Evolutionary conservation across 352 stramenopile genomes (phyloP).

Genomic region (Pythium aquatile): DNA sequence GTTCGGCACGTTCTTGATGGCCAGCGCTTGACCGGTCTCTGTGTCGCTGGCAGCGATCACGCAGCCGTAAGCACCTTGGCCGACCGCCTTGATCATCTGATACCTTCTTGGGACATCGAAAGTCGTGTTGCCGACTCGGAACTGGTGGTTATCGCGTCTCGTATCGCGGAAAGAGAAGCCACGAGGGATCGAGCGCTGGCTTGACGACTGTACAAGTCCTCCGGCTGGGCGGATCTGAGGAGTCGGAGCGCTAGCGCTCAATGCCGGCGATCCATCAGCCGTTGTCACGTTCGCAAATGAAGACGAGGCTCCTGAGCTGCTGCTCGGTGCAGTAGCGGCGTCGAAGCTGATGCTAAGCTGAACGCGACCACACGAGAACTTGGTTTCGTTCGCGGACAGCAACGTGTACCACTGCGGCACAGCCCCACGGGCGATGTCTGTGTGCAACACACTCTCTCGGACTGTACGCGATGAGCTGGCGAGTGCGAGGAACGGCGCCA

Average conservation of each 20-base stretch:
- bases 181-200: constrained; percentile 57
- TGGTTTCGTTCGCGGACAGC: constrained; percentile 78
- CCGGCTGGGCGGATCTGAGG: constrained; percentile 47
- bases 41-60: constrained; percentile 89
- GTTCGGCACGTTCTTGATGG: constrained; percentile 96
- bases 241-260: constrained; percentile 54
- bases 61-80: constrained; percentile 90
- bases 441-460: constrained; percentile 80
- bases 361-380: constrained; percentile 82
- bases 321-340: constrained; percentile 26
- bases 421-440: constrained; percentile 76
- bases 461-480: constrained; percentile 80
- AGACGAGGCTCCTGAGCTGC: background rate
- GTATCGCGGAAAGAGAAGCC: constrained; percentile 84
- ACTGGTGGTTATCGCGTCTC: constrained; percentile 85
- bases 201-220: constrained; percentile 45
- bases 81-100: constrained; percentile 88
- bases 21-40: constrained; percentile 86
- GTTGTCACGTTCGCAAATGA: constrained; percentile 6
- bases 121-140: constrained; percentile 84
- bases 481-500: constrained; percentile 84
- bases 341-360: constrained; percentile 88
- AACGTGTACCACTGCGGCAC: constrained; percentile 88
- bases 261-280: constrained; percentile 30
- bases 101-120: constrained; percentile 85